Conservation (phyloP, 2,329 filamentous ascomycete genomes). For the Magnaporthales sp. region DNA sequence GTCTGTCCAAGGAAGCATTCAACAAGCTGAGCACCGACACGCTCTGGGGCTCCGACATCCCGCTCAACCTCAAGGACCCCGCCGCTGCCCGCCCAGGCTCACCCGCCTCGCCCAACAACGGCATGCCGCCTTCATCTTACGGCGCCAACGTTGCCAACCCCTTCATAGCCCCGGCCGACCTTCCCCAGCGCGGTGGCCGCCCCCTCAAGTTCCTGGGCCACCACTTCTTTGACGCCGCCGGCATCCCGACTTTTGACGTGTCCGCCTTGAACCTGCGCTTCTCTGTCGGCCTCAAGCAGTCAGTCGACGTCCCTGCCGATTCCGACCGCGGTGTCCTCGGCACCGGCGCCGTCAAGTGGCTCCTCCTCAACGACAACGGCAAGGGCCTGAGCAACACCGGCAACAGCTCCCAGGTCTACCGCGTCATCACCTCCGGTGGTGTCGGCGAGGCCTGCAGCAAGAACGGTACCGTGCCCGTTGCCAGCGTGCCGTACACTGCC, state of each 20-base stretch:
- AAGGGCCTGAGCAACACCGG: constrained; percentile 18
- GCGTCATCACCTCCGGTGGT: constrained; percentile 46
- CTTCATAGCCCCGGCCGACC: constrained; percentile 29
- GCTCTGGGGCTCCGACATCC: constrained; percentile 32
- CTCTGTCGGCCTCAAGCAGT: constrained; percentile 38
- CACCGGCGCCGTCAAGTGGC: constrained; percentile 48
- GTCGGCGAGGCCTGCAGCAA: constrained; percentile 30
- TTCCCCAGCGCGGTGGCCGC: constrained; percentile 10
- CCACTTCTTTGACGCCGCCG: constrained; percentile 54
- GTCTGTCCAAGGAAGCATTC: constrained; percentile 30
- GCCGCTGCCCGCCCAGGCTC: constrained; percentile 18
- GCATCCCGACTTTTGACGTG: constrained; percentile 53
- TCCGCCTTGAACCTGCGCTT: constrained; percentile 28
- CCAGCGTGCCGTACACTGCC: constrained; percentile 48
- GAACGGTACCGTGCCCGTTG: constrained; percentile 27
- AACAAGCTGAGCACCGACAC: constrained; percentile 28
- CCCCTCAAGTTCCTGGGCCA: constrained; percentile 44
- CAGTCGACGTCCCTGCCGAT: constrained; percentile 39
- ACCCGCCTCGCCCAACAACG: constrained; percentile 12
- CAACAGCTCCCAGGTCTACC: constrained; percentile 35
- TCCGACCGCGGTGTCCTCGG: constrained; percentile 36
- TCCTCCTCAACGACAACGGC: constrained; percentile 30
- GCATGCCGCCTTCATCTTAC: constrained; percentile 20
- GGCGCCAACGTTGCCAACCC: constrained; percentile 36
- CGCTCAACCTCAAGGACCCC: constrained; percentile 35